Conservation (phyloP, 805 yeast species). For the Diddensiella santjacobensis region DNA sequence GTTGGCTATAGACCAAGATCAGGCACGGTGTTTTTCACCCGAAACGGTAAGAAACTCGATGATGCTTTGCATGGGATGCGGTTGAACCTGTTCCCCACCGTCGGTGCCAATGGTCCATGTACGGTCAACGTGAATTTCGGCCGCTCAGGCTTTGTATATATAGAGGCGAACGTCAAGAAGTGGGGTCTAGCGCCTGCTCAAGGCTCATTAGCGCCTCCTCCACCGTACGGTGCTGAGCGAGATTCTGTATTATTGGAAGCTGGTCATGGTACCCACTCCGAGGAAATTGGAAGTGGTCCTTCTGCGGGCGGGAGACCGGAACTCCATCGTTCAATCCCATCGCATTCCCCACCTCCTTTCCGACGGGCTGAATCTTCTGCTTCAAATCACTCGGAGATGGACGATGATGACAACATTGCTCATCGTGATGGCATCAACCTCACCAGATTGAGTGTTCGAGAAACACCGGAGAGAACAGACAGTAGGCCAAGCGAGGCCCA, state of each 20-base stretch:
- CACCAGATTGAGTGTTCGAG: constrained; percentile 9
- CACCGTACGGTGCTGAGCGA: constrained; percentile 77
- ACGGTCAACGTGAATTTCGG: constrained; percentile 87
- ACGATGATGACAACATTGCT: constrained; percentile 9
- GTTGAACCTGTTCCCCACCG: constrained; percentile 74
- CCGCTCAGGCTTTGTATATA: constrained; percentile 81
- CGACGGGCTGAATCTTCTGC: constrained; percentile 9
- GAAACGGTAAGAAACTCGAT: constrained; percentile 90
- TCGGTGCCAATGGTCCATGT: constrained; percentile 82
- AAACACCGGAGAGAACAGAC: background rate
- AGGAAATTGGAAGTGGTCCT: constrained; percentile 6
- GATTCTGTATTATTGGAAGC: constrained; percentile 71
- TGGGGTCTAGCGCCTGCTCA: constrained; percentile 94
- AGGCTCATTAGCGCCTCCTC: constrained; percentile 90
- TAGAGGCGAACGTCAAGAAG: constrained; percentile 88
- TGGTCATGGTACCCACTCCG: background rate
- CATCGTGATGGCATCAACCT: constrained; percentile 19
- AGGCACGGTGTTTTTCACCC: constrained; percentile 87
- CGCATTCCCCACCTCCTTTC: constrained; percentile 19
- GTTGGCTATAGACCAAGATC: constrained; percentile 79
- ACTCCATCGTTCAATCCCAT: constrained; percentile 41
- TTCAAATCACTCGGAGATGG: constrained; percentile 7
- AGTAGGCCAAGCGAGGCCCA: background rate
- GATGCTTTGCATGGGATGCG: constrained; percentile 70
- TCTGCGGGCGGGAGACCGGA: constrained; percentile 1